Evolutionary conservation across 768 basidiomycete species (phyloP).

Genomic region (Suillus brevipes): DNA sequence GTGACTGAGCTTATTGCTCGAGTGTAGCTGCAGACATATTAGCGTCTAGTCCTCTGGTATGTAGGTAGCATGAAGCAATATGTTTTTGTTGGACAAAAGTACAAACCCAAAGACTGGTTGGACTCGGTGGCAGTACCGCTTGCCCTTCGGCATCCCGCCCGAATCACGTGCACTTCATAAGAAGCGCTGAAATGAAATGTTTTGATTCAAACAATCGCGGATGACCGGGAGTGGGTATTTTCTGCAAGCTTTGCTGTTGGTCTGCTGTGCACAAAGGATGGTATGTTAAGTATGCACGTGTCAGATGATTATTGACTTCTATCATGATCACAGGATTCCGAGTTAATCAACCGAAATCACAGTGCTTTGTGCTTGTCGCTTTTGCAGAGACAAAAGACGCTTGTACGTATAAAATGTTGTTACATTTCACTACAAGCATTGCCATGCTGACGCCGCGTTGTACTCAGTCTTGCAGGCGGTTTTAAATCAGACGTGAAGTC

Average conservation of each 20-base stretch:
- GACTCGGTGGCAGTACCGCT: background rate
- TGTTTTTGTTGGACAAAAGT: background rate
- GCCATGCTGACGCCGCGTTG: conserved; percentile 7
- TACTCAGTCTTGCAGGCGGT: background rate
- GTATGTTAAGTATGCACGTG: conserved; percentile 1
- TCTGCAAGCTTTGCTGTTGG: background rate
- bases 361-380: background rate
- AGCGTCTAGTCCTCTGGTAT: background rate
- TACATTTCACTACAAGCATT: conserved; percentile 1
- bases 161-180: conserved; percentile 1
- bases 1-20: background rate
- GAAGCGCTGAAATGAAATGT: conserved; percentile 5
- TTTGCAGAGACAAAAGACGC: conserved; percentile 1
- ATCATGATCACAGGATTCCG: background rate
- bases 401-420: conserved; percentile 7
- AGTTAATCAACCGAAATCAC: background rate
- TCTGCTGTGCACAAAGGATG: background rate
- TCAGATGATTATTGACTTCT: conserved; percentile 2
- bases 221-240: background rate
- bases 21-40: conserved; percentile 4
- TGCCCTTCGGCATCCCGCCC: background rate
- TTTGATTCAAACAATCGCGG: conserved; percentile 3
- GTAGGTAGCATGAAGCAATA: conserved; percentile 5
- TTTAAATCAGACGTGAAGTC: background rate
- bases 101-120: background rate